Evolutionary conservation across 2,329 filamentous ascomycete genomes (phyloP), one percentile per base, ranked within the genome.

Genomic region (Neonectria sp.): DNA sequence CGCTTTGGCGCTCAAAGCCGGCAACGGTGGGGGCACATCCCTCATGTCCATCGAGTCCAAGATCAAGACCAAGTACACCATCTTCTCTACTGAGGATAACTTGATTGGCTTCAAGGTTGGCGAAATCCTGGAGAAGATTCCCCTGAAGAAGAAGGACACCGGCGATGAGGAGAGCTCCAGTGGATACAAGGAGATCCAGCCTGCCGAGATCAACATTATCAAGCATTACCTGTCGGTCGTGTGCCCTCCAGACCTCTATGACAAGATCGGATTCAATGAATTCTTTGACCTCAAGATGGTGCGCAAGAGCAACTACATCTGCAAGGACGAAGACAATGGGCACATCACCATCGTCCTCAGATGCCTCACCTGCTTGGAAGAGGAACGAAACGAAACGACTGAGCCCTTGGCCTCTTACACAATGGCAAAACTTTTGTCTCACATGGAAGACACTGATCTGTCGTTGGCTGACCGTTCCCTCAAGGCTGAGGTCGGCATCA

Each of bases 141-240:
- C 65, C 9, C 6, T 40, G n/a, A 63, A 58, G 56, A 53, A 58
- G 12, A 37, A 21, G 1, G 37, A 60, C 25, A 43, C 37, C 13
- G 17, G n/a, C 12, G 60, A 56, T 9, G 55, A 63, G 40, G 46
- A 31, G 2, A 58, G 46, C 31, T 45, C 58, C 11, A 61, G 51
- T 17, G 58, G 53, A 4, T 51, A 37, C 29, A 64, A 57, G 27
- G 60, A 46, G 11, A 59, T 69, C 27, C 67, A 67, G n/a, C 55
- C 63, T 74, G 72, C 75, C 0, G 79, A 81, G 58, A 73, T 81
- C 52, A 65, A 67, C 8, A 80, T 80, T 13, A 64, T 81, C 8
- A 69, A 69, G 7, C 78, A 80, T 53, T 80, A 79, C 43, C 72
- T 81, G 3, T 70, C 62, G 6, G 78, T 72, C 12, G 77, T 81